These are phyloP conservation scores for Psilocybe subaeruginosa DNA, from an alignment of 768 basidiomycete species.

Conservation along the genomic window DNA sequence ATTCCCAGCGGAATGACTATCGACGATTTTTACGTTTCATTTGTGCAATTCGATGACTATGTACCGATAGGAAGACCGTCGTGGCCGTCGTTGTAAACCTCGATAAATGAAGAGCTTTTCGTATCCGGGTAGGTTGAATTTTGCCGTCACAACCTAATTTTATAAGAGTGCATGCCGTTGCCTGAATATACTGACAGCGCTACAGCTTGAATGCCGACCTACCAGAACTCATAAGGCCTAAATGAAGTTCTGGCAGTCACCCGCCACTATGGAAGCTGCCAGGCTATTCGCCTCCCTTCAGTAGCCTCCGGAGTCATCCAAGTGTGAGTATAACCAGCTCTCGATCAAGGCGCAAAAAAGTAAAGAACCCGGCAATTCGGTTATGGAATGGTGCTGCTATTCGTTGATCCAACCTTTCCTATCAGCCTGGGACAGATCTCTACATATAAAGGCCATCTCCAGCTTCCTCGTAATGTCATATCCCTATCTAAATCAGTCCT, in stretches of 20 bases:
- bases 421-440: not conserved
- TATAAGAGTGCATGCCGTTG: too few species aligned
- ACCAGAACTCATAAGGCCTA: not conserved
- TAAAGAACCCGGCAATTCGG: not conserved
- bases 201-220: not conserved
- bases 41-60: too few species aligned
- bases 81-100: too few species aligned
- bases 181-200: too few species aligned
- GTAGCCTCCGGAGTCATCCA: too few species aligned
- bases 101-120: too few species aligned
- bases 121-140: too few species aligned
- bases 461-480: not conserved
- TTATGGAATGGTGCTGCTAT: conserved; percentile 1
- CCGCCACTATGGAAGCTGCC: not conserved
- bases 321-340: too few species aligned
- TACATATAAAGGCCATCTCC: not conserved
- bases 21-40: too few species aligned
- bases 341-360: not conserved
- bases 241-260: not conserved
- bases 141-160: too few species aligned
- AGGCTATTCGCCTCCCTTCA: not conserved
- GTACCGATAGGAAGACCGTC: too few species aligned
- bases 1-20: too few species aligned
- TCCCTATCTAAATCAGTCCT: not conserved
- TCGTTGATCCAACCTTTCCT: not conserved